Base-by-base conservation (phyloP, 2,329 filamentous ascomycete genomes). In the Exophiala aquamarina region DNA sequence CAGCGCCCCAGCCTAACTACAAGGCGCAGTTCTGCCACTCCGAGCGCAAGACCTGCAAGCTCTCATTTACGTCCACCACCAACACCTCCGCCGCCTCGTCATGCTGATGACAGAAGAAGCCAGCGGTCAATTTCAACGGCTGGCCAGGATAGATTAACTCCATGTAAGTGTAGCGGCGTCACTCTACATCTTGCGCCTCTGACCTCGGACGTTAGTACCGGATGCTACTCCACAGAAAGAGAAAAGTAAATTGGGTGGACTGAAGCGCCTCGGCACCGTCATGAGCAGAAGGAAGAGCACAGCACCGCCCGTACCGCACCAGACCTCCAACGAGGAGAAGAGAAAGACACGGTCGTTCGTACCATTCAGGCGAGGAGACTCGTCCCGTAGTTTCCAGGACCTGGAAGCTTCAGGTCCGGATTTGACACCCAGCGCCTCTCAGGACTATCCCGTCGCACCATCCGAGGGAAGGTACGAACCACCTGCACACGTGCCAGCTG, bases 41-140 rank as follows among this genome's bases (percentile, higher is more conserved):
- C 60, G 54, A 47, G 54, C 26, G 48, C 55, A 41, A 53, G 60
- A 42, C 57, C 67, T 47, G 63, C 58, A 43, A 51, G 34, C 20
- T 52, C 57, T 43, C 45, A 40, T 11, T 48, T 52, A 3, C 54
- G 55, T 13, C 52, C 52, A 31, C 61, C 63, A 34, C 64, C 69
- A 38, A 63, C 69, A 41, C 63, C 66, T 19, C 65, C 70, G 17
- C 66, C 70, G 7, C 66, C 70, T 14, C 66, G 61, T 36, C 57
- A 66, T 41, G 23, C 69, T 35, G 79, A 82, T 58, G 79, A 83
- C 63, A 70, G 47, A 69, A 72, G 47, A 80, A 78, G 46, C 57
- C 75, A 79, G 54, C 75, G 74, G 52, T 81, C 79, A 13, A 52
- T 49, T 42, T 52, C 49, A 13, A 32, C 48, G 72, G 78, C 73